Conservation (phyloP, 352 stramenopile genomes). For the Pythium sp. region DNA sequence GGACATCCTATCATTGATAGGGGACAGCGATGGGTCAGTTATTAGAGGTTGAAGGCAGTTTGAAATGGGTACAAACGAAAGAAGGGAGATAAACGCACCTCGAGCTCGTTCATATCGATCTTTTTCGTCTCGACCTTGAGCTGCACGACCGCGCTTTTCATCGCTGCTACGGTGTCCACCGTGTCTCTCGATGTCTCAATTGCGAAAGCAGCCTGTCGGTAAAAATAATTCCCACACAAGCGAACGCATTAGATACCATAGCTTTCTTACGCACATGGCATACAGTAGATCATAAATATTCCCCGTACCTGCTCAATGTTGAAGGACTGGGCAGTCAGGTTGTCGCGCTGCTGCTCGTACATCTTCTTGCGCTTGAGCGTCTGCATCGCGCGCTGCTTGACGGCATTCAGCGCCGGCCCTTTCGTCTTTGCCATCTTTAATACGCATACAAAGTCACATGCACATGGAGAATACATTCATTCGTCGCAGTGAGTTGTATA, state of each 20-base stretch:
- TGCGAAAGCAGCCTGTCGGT: constrained; percentile 65
- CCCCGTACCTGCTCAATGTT: constrained; percentile 75
- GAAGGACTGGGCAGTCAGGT: constrained; percentile 78
- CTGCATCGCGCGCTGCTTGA: constrained; percentile 85
- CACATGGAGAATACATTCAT: neutral
- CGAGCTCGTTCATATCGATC: constrained; percentile 95
- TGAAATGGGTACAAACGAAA: neutral
- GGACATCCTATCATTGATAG: constrained; percentile 68
- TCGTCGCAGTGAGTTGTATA: neutral
- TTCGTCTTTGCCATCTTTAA: constrained; percentile 73
- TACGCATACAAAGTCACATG: neutral
- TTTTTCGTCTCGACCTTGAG: constrained; percentile 95
- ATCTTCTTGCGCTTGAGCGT: constrained; percentile 90
- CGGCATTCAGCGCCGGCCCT: constrained; percentile 56
- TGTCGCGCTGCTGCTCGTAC: constrained; percentile 82
- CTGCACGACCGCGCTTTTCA: constrained; percentile 91
- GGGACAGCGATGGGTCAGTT: neutral
- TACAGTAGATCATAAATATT: neutral
- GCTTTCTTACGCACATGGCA: neutral
- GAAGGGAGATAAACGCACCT: constrained; percentile 42
- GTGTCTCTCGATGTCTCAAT: constrained; percentile 93
- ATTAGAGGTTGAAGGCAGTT: neutral
- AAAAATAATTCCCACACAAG: neutral
- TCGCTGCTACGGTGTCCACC: constrained; percentile 91
- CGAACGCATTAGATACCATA: constrained; percentile 1